Evolutionary conservation across 1,139 yeast genomes (phyloP).

Genomic region (Pneumocystis canis): DNA sequence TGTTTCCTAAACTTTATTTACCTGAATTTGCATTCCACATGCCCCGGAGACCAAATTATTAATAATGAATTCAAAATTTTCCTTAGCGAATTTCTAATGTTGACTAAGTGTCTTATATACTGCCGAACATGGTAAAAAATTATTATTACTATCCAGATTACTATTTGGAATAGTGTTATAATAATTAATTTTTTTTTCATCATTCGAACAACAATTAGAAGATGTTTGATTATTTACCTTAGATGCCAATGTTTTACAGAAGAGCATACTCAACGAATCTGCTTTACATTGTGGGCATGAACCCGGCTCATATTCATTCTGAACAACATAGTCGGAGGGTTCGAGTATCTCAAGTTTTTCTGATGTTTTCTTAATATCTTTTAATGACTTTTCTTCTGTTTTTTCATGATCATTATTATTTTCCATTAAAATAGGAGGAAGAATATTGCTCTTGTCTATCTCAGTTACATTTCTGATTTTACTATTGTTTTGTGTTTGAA

Average conservation of each 20-base stretch:
- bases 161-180: conserved; percentile 55
- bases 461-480: background rate
- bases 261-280: conserved; percentile 79
- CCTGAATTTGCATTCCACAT: background rate
- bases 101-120: conserved; percentile 75
- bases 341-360: conserved; percentile 3
- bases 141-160: conserved; percentile 75
- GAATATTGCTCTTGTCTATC: background rate
- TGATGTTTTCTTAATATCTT: background rate
- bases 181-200: background rate
- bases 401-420: background rate
- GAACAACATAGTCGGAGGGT: conserved; percentile 8
- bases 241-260: conserved; percentile 67
- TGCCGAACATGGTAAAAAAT: conserved; percentile 69
- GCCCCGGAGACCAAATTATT: background rate
- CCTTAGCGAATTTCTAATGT: conserved; percentile 58
- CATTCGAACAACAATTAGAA: background rate
- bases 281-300: conserved; percentile 69
- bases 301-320: conserved; percentile 38
- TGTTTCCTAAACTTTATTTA: background rate
- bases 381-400: background rate
- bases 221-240: background rate
- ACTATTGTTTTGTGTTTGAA: background rate
- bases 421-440: background rate
- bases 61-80: conserved; percentile 59